Base-by-base conservation (phyloP, 1,139 yeast genomes). In the Geotrichum australiense region DNA sequence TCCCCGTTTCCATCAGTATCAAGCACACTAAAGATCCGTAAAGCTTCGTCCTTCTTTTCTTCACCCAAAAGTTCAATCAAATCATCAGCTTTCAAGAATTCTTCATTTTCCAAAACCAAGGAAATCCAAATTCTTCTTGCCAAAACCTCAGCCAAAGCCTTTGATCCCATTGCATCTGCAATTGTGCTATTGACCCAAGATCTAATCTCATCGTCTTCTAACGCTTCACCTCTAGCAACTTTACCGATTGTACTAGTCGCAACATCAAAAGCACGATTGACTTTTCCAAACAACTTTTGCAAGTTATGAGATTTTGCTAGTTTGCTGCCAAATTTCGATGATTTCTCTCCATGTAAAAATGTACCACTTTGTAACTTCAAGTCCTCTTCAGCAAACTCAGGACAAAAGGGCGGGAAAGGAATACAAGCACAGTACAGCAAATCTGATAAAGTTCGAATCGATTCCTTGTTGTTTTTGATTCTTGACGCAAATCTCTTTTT, bases 111-210 rank as follows among this genome's bases (percentile, higher is more conserved):
- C 40, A 63, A 54, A 8, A 66, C 70, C 35, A 66, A 51, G 6
- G 69, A 60, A 50, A 63, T 59, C 71, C 71, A 66, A 42, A 66
- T 63, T 30, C 71, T 59, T 33, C 53, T 49, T 3, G 68, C 70
- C 39, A 66, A 53, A 8, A 58, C 54, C 34, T 58, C 62, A 1
- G 66, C 51, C 4, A 59, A 46, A 5, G 41, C 44, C 36, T 54
- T 52, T 39, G 58, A 56, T 20, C 53, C 53, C 48, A 66, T 53
- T 1, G 69, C 64, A 24, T 61, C 61, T 21, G 62, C 50, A 8
- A 66, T 68, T n/a, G 56, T 53, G 39, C 52, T 53, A 30, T 54
- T 54, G 12, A 59, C 51, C 26, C 55, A 47, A 14, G 41, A 40
- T 23, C 39, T 45, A 11, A 41, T 30, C 3, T 39, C 40, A 29